A percentile compares a stretch with the other conserved stretches of the same genome.
These are phyloP conservation scores for Pisolithus orientalis DNA, from an alignment of 768 basidiomycete genomes.

Conservation along the genomic window DNA sequence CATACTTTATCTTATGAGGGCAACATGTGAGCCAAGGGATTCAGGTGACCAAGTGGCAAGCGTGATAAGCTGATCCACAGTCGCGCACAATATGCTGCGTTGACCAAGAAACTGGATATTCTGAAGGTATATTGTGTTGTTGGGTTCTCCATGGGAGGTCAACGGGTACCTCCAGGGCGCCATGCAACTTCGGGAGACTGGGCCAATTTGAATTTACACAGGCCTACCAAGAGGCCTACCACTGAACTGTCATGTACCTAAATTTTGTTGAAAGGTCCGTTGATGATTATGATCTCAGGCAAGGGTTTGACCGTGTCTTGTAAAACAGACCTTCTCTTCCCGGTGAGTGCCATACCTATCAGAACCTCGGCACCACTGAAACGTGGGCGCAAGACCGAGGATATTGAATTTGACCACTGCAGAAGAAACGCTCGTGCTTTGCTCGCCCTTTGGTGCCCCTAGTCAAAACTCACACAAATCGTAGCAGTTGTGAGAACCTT, in stretches of 20 bases:
- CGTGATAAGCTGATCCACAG: slow-evolving; percentile 20
- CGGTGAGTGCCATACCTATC: slow-evolving; percentile 25
- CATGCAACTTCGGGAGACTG: too few relatives aligned
- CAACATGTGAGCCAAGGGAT: slow-evolving; percentile 39
- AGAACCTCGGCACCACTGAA: background rate
- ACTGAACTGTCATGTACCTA: slow-evolving; percentile 38
- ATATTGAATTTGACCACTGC: slow-evolving; percentile 19
- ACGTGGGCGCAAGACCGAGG: slow-evolving; percentile 37
- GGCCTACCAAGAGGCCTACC: slow-evolving; percentile 36
- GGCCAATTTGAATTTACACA: background rate
- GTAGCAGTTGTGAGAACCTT: too few relatives aligned
- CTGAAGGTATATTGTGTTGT: slow-evolving; percentile 40
- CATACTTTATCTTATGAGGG: slow-evolving; percentile 51
- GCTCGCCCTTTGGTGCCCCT: too few relatives aligned
- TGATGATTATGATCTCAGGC: slow-evolving; percentile 38
- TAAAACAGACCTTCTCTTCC: slow-evolving; percentile 55
- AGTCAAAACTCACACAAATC: too few relatives aligned
- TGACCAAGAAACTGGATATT: slow-evolving; percentile 40
- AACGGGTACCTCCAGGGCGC: slow-evolving; percentile 27
- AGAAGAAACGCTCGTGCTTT: too few relatives aligned
- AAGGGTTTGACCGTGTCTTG: slow-evolving; percentile 53
- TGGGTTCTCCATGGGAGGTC: slow-evolving; percentile 57
- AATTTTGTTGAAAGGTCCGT: slow-evolving; percentile 39
- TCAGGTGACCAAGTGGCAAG: background rate
- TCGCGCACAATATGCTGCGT: slow-evolving; percentile 47